A percentile compares a stretch with the other conserved stretches of the same genome.
Conservation (phyloP, 2,329 filamentous ascomycete genomes). For the Ophiosphaerella herpotricha region DNA sequence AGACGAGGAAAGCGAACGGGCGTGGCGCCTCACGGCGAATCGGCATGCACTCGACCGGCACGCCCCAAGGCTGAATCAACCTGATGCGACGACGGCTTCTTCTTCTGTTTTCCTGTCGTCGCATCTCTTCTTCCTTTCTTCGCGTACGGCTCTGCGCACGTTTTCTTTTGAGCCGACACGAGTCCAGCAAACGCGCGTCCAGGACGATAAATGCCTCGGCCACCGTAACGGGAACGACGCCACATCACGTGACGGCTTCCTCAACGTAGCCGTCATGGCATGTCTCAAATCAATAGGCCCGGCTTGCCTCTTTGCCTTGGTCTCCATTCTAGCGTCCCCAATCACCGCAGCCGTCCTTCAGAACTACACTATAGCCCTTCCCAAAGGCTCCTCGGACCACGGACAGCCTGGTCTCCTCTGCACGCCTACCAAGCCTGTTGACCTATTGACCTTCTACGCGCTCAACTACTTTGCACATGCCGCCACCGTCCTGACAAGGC, state of each 20-base stretch:
- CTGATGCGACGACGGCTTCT: not conserved
- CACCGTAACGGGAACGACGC: too few species aligned
- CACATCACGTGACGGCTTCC: too few species aligned
- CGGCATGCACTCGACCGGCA: not conserved
- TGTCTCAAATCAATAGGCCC: too few species aligned
- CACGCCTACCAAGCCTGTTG: conserved; percentile 28
- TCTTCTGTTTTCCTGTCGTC: too few species aligned
- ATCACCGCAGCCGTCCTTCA: conserved; percentile 13
- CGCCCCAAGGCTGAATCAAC: conserved; percentile 8
- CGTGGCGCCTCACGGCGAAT: too few species aligned
- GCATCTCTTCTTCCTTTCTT: too few species aligned
- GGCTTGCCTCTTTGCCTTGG: not conserved
- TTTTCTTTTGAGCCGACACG: too few species aligned
- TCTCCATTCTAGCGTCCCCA: conserved; percentile 1
- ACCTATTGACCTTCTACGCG: conserved; percentile 39
- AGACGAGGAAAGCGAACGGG: too few species aligned
- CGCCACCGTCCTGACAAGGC: conserved; percentile 37
- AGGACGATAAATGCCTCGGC: too few species aligned
- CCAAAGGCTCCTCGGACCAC: conserved; percentile 19
- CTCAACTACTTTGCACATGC: conserved; percentile 46
- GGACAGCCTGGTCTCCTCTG: conserved; percentile 27
- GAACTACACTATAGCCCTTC: conserved; percentile 24
- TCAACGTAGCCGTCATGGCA: too few species aligned
- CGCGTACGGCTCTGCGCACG: too few species aligned
- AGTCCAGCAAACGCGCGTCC: too few species aligned